Evolutionary conservation across 1,139 yeast species (phyloP), one percentile per base, ranked within the genome.

Genomic region (Blastobotrys elegans): DNA sequence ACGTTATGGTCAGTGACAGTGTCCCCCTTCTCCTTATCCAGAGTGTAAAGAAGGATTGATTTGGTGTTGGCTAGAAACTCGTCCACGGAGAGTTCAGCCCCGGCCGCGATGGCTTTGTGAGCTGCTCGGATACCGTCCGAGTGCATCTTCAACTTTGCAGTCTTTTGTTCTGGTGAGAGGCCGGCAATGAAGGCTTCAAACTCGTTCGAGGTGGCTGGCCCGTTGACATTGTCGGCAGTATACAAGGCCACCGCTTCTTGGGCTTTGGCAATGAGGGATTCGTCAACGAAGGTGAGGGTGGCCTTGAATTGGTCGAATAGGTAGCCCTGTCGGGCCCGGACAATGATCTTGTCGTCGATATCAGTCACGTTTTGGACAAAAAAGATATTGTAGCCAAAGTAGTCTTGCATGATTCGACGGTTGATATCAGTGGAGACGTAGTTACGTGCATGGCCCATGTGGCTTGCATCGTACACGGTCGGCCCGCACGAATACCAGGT

Each of bases 401-500:
- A 90, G 64, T 90, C 89, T 64, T 82, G 87, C 56, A 92, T 66
- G 43, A 94, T 77, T 57, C 98, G 77, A 64, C 98, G 80, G 63
- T 88, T 85, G 63, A 92, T 88, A 66, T 94, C 98, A 47, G 88
- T 86, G 8, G 96, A 80, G 44, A 92, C 97, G 64, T 92, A 94
- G 70, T 92, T 92, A 67, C 98, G 75, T 18, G 98, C 98, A 68
- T 94, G 99, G n/a, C 99, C 99, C 97, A 92, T 88, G 64, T 92
- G 99, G 46, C 94, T 80, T 39, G 94, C 82, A 66, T 92, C 96
- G 62, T 92, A 92, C n/a, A 92, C 97, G 0, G 99, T 92, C 11
- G 98, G 98, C 4, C 99, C 99, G 75, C 99, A 92, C 49, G 90
- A 86, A 70, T 92, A 92, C 99, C 99, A 92, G 2, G 90, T 77